Evolutionary conservation across 495 filamentous ascomycete species (phyloP).

Genomic region (Letharia columbiana): DNA sequence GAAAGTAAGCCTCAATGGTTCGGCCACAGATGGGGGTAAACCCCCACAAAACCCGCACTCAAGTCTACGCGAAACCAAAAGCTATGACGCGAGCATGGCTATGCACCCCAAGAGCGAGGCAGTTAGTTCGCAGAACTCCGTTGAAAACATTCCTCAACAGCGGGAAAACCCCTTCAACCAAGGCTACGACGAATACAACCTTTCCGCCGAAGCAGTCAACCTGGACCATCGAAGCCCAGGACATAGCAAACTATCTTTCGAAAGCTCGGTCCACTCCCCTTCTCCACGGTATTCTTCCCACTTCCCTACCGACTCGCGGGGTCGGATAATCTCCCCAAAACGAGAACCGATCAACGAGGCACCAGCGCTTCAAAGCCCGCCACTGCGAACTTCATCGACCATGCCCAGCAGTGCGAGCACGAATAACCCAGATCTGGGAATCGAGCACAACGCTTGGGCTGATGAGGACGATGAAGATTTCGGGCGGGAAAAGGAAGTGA

Average conservation of each 20-base stretch:
- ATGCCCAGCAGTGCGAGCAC: conserved; percentile 23
- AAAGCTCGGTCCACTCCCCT: conserved; percentile 10
- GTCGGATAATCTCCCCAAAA: conserved; percentile 6
- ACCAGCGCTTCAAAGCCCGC: conserved; percentile 26
- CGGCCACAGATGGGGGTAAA: conserved; percentile 19
- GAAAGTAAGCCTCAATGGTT: conserved; percentile 56
- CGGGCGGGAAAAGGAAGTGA: conserved; percentile 43
- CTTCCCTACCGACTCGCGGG: conserved; percentile 7
- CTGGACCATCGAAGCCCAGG: background rate
- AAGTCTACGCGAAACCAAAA: conserved; percentile 43
- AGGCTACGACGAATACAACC: conserved; percentile 30
- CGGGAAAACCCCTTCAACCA: conserved; percentile 28
- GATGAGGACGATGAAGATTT: conserved; percentile 56
- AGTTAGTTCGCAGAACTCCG: conserved; percentile 18
- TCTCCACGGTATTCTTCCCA: conserved; percentile 8
- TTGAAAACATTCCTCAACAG: conserved; percentile 10
- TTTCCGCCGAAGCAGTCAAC: conserved; percentile 21
- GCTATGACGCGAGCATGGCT: conserved; percentile 30
- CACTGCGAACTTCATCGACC: conserved; percentile 38
- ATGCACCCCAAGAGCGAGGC: conserved; percentile 16
- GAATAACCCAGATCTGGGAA: conserved; percentile 18
- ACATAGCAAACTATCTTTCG: conserved; percentile 18
- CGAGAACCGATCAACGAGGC: conserved; percentile 1
- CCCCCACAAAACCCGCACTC: conserved; percentile 26
- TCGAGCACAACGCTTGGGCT: conserved; percentile 73